Evolutionary conservation across 441 rosid species (phyloP), one percentile per base, ranked within the genome.

Genomic region (Corymbia calophylla): DNA sequence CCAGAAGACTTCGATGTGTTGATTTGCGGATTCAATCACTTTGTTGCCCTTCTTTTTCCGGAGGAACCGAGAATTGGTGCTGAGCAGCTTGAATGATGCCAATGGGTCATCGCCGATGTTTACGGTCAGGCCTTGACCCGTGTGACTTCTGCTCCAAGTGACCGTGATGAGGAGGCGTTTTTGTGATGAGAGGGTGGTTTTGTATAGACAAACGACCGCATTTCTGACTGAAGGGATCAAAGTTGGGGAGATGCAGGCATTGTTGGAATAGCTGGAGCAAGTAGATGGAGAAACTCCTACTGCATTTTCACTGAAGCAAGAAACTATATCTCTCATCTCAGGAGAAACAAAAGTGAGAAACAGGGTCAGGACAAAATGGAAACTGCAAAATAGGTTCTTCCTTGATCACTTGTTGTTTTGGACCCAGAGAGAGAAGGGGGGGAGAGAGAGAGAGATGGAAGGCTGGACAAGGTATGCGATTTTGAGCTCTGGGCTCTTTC

Each of bases 381-480:
- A 77, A 77, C 84, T 39, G 84, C 51, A 39, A 77, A 77, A 73
- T 73, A 77, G 84, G 49, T 21, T 23, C 84, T 77, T 77, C n/a
- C 84, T 21, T 12, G 51, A 44, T 77, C 84, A 77, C 84, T 47
- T 39, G 82, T 39, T 73, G 49, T 21, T 73, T 73, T 73, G 82
- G 84, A 73, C 29, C 84, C 84, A 73, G 84, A 73, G 51, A 73
- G 84, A 70, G 81, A 27, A 62, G 17, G 56, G 18, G 56, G 18
- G 56, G 68, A 29, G 68, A 27, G 31, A 13, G 18, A 62, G 18
- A 14, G 70, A 64, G 73, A 86, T 87, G 84, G 62, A 82, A 64
- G 49, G 87, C 81, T 53, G 90, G 89, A 89, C 88, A 86, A 92
- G 89, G 91, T 86, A 88, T 92, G 90, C 88, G 73, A 53, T 89